A percentile compares a stretch with the other conserved stretches of the same genome.
Evolutionary conservation across 345 rosid genomes (phyloP).

Genomic region (Durio zibethinus): DNA sequence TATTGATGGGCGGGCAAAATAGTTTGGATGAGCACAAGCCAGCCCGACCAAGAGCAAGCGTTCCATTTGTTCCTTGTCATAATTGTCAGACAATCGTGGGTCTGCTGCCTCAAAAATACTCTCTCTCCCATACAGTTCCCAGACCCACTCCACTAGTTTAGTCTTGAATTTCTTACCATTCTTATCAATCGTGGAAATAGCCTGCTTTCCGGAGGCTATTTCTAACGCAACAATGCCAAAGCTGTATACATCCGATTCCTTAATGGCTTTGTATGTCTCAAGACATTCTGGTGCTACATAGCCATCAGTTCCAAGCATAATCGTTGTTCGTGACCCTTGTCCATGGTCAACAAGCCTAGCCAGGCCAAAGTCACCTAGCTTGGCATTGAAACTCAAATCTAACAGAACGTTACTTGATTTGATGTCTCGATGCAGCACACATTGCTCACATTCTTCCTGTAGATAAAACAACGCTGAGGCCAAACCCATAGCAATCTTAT

Average conservation of each 20-base stretch:
- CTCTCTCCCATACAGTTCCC: slow-evolving; percentile 40
- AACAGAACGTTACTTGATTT: slow-evolving; percentile 64
- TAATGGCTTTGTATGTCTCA: slow-evolving; percentile 40
- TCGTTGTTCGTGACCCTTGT: slow-evolving; percentile 38
- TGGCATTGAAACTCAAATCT: slow-evolving; percentile 50
- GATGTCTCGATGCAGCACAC: slow-evolving; percentile 59
- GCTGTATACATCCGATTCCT: slow-evolving; percentile 42
- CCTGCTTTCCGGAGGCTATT: slow-evolving; percentile 37
- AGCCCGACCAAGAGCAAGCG: slow-evolving; percentile 45
- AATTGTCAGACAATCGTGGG: slow-evolving; percentile 18
- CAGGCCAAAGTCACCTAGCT: slow-evolving; percentile 66
- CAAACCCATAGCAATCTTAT: slow-evolving; percentile 39
- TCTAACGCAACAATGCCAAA: slow-evolving; percentile 42
- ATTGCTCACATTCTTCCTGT: slow-evolving; percentile 65
- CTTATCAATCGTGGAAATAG: slow-evolving; percentile 13
- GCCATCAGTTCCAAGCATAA: slow-evolving; percentile 42
- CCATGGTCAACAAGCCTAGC: slow-evolving; percentile 52
- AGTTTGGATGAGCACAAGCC: slow-evolving; percentile 62
- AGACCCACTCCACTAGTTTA: slow-evolving; percentile 48
- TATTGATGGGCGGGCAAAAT: slow-evolving; percentile 41
- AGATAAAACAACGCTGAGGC: slow-evolving; percentile 52
- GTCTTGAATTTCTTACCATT: slow-evolving; percentile 16
- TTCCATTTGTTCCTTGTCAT: slow-evolving; percentile 33
- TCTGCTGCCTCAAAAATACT: slow-evolving; percentile 8
- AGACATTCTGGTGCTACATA: slow-evolving; percentile 54